Conservation (phyloP, 306 rosid genomes). For the Citrullus colocynthis region DNA sequence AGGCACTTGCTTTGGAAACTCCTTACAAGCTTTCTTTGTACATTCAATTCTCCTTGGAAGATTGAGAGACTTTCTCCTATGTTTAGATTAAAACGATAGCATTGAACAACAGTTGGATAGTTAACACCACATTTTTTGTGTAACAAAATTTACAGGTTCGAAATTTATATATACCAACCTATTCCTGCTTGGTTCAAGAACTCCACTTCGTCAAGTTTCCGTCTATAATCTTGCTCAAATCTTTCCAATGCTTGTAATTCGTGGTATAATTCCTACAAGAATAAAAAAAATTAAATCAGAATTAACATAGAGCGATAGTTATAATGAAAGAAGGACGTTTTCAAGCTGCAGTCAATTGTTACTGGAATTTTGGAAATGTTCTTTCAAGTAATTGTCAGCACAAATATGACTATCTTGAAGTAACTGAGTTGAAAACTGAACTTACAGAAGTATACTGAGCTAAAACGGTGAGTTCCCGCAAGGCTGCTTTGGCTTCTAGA, state of each 20-base stretch:
- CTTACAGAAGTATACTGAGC: conserved; percentile 78
- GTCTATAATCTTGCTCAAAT: conserved; percentile 78
- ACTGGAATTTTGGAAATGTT: not conserved
- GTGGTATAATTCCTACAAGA: conserved; percentile 66
- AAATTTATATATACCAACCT: conserved; percentile 33
- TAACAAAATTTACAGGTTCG: not conserved
- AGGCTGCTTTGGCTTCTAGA: conserved; percentile 48
- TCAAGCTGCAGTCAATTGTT: not conserved
- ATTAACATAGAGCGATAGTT: not conserved
- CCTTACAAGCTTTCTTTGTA: conserved; percentile 73
- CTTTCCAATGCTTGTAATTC: conserved; percentile 59
- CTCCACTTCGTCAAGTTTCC: conserved; percentile 59
- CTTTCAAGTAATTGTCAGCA: not conserved
- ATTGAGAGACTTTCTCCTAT: conserved; percentile 69
- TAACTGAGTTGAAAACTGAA: conserved; percentile 4
- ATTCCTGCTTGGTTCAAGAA: conserved; percentile 53
- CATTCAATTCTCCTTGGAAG: conserved; percentile 67
- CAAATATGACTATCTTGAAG: not conserved
- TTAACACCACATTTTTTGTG: not conserved
- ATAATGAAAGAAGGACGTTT: not conserved
- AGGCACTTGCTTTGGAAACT: conserved; percentile 84
- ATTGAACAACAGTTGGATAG: not conserved
- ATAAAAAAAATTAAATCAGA: not conserved
- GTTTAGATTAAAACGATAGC: conserved; percentile 14
- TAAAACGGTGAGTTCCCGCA: conserved; percentile 54